Percentiles rank a stretch among this genome's conserved stretches.
phyloP scores from a whole-genome alignment of 257 asterid genomes.

The Verbena officinalis region DNA sequence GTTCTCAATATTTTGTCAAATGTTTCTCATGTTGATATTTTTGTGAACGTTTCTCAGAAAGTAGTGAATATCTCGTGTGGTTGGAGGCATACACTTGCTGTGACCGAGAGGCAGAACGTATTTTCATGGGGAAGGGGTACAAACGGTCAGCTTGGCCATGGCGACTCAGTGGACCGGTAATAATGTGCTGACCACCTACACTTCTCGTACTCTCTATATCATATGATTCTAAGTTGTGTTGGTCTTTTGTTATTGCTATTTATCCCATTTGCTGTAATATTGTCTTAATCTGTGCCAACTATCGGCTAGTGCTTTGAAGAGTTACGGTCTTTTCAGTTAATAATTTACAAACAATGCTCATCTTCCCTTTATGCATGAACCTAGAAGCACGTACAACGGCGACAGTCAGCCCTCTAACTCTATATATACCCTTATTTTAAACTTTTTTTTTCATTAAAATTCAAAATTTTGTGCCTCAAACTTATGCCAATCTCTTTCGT shows the following conservation, averaged over 20 bases:
- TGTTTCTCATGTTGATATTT: too few relatives aligned
- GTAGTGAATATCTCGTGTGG: slow-evolving; percentile 84
- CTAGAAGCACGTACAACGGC: too few relatives aligned
- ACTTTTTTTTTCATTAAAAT: too few relatives aligned
- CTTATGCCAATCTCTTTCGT: too few relatives aligned
- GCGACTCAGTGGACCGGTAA: slow-evolving; percentile 86
- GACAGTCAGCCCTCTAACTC: too few relatives aligned
- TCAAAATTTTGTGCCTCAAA: too few relatives aligned
- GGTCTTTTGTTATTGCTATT: not conserved
- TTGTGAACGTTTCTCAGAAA: slow-evolving; percentile 49
- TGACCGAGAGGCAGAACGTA: slow-evolving; percentile 75
- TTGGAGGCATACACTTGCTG: slow-evolving; percentile 97
- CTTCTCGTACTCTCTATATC: not conserved
- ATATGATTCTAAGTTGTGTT: not conserved
- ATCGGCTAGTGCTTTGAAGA: not conserved
- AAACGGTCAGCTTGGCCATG: slow-evolving; percentile 98
- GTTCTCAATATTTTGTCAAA: not conserved
- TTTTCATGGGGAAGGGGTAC: slow-evolving; percentile 99
- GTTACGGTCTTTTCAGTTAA: not conserved
- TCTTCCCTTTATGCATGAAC: not conserved
- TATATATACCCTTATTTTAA: too few relatives aligned
- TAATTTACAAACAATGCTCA: not conserved
- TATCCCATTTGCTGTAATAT: not conserved
- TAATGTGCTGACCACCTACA: not conserved
- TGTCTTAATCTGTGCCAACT: not conserved